These are phyloP conservation scores for Skeletonema menzelii DNA, from an alignment of 108 stramenopile genomes.

Conservation along the genomic window DNA sequence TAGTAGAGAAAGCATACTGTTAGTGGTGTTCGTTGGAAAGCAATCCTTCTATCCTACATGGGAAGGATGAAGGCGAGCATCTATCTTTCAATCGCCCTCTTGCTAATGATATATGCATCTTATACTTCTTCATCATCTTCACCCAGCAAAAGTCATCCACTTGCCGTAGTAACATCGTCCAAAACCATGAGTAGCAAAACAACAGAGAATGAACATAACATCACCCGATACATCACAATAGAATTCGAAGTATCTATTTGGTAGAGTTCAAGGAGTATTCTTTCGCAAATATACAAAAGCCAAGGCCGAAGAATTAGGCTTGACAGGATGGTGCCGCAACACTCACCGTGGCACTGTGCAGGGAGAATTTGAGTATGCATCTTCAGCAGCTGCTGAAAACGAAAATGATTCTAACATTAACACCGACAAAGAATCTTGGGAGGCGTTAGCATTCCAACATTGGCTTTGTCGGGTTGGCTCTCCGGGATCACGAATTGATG, in stretches of 20 bases:
- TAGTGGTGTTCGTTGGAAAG: too few relatives aligned
- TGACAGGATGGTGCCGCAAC: slow-evolving; percentile 15
- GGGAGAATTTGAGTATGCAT: slow-evolving; percentile 10
- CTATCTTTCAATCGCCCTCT: neutral
- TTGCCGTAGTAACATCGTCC: neutral
- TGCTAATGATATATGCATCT: neutral
- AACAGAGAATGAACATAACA: too few relatives aligned
- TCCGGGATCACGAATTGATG: slow-evolving; percentile 7
- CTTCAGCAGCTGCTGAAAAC: neutral
- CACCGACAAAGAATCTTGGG: neutral
- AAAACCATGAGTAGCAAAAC: too few relatives aligned
- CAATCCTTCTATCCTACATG: too few relatives aligned
- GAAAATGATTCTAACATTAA: neutral
- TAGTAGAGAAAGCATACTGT: too few relatives aligned
- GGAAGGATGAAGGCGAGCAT: neutral
- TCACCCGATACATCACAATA: neutral
- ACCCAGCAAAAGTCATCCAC: neutral
- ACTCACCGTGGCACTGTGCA: slow-evolving; percentile 9
- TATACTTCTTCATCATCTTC: neutral
- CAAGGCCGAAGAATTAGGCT: slow-evolving; percentile 6
- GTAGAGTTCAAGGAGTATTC: slow-evolving; percentile 17
- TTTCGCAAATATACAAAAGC: slow-evolving; percentile 13
- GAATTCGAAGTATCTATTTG: slow-evolving; percentile 13
- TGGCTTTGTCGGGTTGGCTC: slow-evolving; percentile 11
- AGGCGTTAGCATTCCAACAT: neutral